A percentile compares a stretch with the other conserved stretches of the same genome.
These are phyloP conservation scores for Phialocephala sp. DNA, from an alignment of 2,329 filamentous ascomycete genomes.

Conservation along the genomic window DNA sequence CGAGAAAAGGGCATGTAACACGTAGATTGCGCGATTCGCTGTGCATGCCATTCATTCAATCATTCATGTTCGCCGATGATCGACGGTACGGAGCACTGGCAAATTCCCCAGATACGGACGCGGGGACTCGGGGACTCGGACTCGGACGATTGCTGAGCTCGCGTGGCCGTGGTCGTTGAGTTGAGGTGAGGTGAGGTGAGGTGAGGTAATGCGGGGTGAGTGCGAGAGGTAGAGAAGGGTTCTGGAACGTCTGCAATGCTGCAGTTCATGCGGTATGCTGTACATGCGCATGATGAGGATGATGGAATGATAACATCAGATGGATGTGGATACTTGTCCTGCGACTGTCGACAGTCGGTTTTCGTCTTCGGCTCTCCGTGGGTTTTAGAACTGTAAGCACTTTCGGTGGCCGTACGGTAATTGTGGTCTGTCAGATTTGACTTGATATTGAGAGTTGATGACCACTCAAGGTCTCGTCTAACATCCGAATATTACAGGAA, in stretches of 20 bases:
- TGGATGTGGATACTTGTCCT: not conserved
- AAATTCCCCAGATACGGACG: not conserved
- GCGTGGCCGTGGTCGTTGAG: too few relatives aligned
- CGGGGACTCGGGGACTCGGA: too few relatives aligned
- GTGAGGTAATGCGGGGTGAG: not conserved
- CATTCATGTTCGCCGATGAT: not conserved
- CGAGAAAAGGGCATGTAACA: not conserved
- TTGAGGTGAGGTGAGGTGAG: too few relatives aligned
- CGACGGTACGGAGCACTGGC: not conserved
- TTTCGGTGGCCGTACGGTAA: too few relatives aligned
- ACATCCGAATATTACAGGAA: conserved; percentile 4
- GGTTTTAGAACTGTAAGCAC: not conserved
- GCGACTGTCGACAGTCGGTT: not conserved
- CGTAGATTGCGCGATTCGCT: not conserved
- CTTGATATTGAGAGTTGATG: not conserved
- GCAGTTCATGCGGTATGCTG: conserved; percentile 4
- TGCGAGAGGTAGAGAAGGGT: not conserved
- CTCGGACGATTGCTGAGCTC: too few relatives aligned
- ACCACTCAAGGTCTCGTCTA: not conserved
- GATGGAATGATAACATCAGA: not conserved
- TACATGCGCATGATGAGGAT: not conserved
- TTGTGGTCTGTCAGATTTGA: too few relatives aligned
- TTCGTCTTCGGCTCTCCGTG: not conserved
- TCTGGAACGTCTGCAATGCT: conserved; percentile 8
- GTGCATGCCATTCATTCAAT: not conserved